A percentile compares a stretch with the other conserved stretches of the same genome.
Conservation (phyloP, 139 green algal genomes). For the Picochlorum sp. region DNA sequence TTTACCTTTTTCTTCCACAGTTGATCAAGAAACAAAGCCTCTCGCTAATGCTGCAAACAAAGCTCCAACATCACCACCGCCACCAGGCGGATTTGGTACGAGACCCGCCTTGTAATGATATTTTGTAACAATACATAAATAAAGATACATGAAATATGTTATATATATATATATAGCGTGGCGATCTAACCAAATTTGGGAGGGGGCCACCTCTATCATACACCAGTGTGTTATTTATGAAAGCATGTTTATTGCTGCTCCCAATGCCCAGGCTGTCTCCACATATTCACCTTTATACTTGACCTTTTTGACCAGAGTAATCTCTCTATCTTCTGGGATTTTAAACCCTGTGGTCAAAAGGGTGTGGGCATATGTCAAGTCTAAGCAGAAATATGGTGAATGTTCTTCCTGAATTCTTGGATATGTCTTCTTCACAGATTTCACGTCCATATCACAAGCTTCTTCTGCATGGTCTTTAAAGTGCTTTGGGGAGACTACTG, state of each 20-base stretch:
- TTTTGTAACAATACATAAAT: neutral
- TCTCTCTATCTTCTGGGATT: slow-evolving; percentile 26
- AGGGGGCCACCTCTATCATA: neutral
- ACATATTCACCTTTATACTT: slow-evolving; percentile 76
- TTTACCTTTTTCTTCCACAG: neutral
- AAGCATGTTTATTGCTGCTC: slow-evolving; percentile 73
- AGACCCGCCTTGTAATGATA: too few species aligned
- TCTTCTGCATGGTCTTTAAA: slow-evolving; percentile 39
- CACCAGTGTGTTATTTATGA: neutral
- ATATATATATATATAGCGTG: neutral
- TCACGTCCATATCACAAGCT: slow-evolving; percentile 28
- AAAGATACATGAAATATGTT: slow-evolving; percentile 1
- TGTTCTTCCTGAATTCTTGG: slow-evolving; percentile 32
- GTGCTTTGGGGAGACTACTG: slow-evolving; percentile 24
- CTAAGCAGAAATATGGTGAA: slow-evolving; percentile 85
- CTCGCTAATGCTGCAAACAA: neutral
- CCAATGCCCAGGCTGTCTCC: slow-evolving; percentile 85
- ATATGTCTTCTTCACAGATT: slow-evolving; percentile 12
- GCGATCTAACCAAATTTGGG: neutral
- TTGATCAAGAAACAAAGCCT: neutral
- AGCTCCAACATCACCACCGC: neutral
- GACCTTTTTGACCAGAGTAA: slow-evolving; percentile 62
- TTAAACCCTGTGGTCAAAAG: slow-evolving; percentile 83
- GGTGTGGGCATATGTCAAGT: slow-evolving; percentile 76
- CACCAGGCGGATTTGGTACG: too few species aligned